Evolutionary conservation across 2,329 filamentous ascomycete species (phyloP).

Genomic region (Clarireedia paspali): DNA sequence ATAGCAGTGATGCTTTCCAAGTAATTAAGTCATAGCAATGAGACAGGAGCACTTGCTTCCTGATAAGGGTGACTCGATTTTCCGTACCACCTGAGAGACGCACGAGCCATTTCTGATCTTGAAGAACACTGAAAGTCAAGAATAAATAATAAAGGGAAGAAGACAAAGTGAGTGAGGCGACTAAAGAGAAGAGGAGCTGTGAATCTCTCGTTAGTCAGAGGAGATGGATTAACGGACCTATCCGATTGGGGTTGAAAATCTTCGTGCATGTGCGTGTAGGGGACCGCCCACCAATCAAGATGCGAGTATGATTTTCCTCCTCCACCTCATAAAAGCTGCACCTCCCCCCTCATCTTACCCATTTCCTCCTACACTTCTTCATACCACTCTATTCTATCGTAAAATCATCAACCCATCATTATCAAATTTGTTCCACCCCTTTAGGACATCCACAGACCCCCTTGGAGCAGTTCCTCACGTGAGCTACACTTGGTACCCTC

Average conservation of each 20-base stretch:
- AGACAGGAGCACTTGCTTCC: constrained; percentile 1
- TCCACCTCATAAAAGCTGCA: constrained; percentile 22
- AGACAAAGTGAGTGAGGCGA: background rate
- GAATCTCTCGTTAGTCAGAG: background rate
- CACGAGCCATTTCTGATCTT: background rate
- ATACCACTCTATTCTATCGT: constrained; percentile 12
- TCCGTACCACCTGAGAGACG: background rate
- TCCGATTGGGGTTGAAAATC: constrained; percentile 5
- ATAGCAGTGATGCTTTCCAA: background rate
- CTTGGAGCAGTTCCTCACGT: constrained; percentile 22
- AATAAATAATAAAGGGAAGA: background rate
- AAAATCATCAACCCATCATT: constrained; percentile 20
- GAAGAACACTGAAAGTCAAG: background rate
- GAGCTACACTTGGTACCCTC: constrained; percentile 27
- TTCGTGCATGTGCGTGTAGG: constrained; percentile 8
- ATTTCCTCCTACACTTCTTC: constrained; percentile 25
- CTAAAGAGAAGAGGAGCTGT: background rate
- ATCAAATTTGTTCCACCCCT: constrained; percentile 21
- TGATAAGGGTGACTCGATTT: background rate
- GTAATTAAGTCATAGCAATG: background rate
- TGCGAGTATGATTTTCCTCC: constrained; percentile 1
- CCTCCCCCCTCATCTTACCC: constrained; percentile 21
- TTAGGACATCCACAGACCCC: constrained; percentile 15
- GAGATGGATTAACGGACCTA: constrained; percentile 18
- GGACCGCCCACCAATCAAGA: constrained; percentile 8